Evolutionary conservation across 805 yeast genomes (phyloP), one percentile per base, ranked within the genome.

Genomic region (Priceomyces melissophilus): DNA sequence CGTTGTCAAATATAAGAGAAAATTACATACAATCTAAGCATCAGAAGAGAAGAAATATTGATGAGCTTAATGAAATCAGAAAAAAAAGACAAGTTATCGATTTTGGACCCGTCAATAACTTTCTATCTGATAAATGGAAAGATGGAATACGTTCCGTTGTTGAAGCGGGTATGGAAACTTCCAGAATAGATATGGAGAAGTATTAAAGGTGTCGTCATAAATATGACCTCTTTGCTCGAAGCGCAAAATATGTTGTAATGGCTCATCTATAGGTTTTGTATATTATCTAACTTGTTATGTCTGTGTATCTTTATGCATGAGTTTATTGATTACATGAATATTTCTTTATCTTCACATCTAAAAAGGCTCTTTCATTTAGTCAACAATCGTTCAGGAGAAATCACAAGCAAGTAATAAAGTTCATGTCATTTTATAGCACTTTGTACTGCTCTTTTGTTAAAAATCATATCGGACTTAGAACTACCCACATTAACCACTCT

Each of bases 401-500:
- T n/a, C n/a, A n/a, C n/a, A n/a, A n/a, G n/a, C n/a, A n/a, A n/a
- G n/a, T n/a, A n/a, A n/a, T n/a, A n/a, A n/a, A n/a, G n/a, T n/a
- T n/a, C n/a, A n/a, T 20, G 25, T 20, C 25, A 20, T 20, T 20
- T 20, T 5, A 20, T 20, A 12, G 30, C 26, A 23, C 29, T 30
- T 44, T 47, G 42, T 27, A 47, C 29, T 43, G 67, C 71, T 55
- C 73, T 75, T 60, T 73, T 74, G 48, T 82, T 85, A 50, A 73
- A 82, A 51, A 78, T 78, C 61, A 72, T 67, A 49, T 85, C 95
- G 3, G 81, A 71, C 54, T 79, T 75, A 39, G 80, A 76, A n/a
- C 87, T 77, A 7, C 97, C 96, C 35, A 88, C 68, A 54, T 88
- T 90, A 12, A 84, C 59, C 39, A 90, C 79, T 50, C 82, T 76